Conservation (phyloP, 2,329 filamentous ascomycete genomes). For the Curvularia spicifera region DNA sequence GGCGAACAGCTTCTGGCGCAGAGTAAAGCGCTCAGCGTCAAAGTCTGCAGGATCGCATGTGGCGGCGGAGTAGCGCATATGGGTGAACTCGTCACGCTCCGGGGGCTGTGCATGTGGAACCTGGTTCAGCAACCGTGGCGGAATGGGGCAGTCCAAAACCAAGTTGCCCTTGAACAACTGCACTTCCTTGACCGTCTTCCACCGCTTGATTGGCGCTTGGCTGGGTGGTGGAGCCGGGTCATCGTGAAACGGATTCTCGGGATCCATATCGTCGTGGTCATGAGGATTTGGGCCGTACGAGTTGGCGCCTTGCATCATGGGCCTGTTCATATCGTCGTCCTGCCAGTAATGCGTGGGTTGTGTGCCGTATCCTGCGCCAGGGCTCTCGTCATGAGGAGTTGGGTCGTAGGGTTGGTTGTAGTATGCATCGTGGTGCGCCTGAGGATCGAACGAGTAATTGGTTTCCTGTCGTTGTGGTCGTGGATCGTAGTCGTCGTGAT, state of each 20-base stretch:
- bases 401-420: constrained; percentile 84
- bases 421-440: constrained; percentile 87
- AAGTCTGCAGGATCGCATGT: constrained; percentile 93
- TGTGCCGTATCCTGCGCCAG: constrained; percentile 59
- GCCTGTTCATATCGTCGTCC: constrained; percentile 73
- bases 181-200: constrained; percentile 99
- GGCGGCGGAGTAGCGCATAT: constrained; percentile 92
- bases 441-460: constrained; percentile 79
- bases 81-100: constrained; percentile 84
- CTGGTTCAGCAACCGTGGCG: constrained; percentile 84
- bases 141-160: constrained; percentile 94
- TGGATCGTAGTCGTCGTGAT: constrained; percentile 60
- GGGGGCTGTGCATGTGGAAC: constrained; percentile 79
- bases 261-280: constrained; percentile 54
- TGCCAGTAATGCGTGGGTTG: constrained; percentile 64
- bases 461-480: constrained; percentile 57
- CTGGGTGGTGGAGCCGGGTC: constrained; percentile 57
- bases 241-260: constrained; percentile 48
- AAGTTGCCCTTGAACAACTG: constrained; percentile 95
- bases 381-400: constrained; percentile 64
- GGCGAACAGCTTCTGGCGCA: constrained; percentile 89
- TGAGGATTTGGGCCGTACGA: constrained; percentile 67
- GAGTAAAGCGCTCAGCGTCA: constrained; percentile 85
- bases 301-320: constrained; percentile 73
- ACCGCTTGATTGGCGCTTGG: constrained; percentile 75